Conservation (phyloP, 148 eudicot genomes). For the Arctostaphylos glauca region DNA sequence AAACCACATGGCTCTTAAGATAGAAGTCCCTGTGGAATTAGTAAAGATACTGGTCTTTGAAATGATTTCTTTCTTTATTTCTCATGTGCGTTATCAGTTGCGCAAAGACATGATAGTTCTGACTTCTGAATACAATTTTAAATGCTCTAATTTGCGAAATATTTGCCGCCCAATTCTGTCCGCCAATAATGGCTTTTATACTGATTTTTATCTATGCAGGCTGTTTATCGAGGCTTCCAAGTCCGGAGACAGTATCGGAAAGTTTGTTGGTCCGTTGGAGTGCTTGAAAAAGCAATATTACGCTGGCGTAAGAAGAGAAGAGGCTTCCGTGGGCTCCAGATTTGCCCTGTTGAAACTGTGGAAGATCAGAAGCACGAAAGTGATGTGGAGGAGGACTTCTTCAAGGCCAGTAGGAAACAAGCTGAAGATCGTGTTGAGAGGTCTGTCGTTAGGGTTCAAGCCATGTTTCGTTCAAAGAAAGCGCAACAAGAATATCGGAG, state of each 20-base stretch:
- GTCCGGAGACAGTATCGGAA: constrained; percentile 69
- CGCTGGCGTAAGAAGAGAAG: constrained; percentile 84
- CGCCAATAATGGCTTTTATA: neutral
- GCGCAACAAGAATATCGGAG: constrained; percentile 89
- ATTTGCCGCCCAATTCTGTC: neutral
- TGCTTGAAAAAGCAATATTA: constrained; percentile 83
- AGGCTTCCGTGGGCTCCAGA: constrained; percentile 78
- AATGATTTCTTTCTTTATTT: neutral
- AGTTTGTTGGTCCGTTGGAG: constrained; percentile 84
- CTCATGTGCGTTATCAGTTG: neutral
- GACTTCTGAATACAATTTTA: neutral
- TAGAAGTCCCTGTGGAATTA: neutral
- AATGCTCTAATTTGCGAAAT: too few species aligned
- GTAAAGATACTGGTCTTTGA: neutral
- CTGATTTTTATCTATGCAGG: constrained; percentile 35
- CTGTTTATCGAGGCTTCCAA: constrained; percentile 75
- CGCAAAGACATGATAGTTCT: neutral
- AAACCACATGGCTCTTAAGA: neutral
- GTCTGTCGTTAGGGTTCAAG: constrained; percentile 83
- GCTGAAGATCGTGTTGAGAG: constrained; percentile 94
- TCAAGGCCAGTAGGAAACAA: constrained; percentile 74
- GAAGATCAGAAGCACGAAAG: constrained; percentile 37
- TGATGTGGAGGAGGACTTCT: constrained; percentile 79
- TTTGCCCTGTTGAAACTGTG: constrained; percentile 36
- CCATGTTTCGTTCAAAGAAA: constrained; percentile 86